Base-by-base conservation (phyloP, 129 eudicot species). In the Tagetes erecta region DNA sequence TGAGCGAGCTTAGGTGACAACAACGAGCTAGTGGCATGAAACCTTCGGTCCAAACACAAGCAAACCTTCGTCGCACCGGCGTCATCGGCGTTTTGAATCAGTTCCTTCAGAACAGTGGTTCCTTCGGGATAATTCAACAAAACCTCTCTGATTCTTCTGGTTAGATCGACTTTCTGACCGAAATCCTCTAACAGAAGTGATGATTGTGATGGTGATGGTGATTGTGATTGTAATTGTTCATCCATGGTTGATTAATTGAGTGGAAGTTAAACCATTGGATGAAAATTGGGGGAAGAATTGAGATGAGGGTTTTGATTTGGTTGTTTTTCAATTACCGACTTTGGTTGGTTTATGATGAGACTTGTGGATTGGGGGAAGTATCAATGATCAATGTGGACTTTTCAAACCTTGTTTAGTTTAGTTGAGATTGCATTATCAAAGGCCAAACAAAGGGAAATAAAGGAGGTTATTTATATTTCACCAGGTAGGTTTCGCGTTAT, bases 71-170 rank as follows among this genome's bases (percentile, higher is more conserved):
- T 94, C 39, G 99, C 99, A n/a, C 97, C 99, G 70, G 99, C 99
- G 35, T 94, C 99, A n/a, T 94, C 99, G 42, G 99, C 99, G 81
- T 94, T 94, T 83, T 94, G 99, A 40, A 94, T 86, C 1, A 94
- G 89, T 66, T 94, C 99, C 76, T 91, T 94, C n/a, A 94, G 71
- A 1, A 94, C 97, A 27, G 99, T 94, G 2, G 97, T 94, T 3
- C 99, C 99, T 73, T 94, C 99, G 4, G 99, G 99, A 41, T 94
- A 94, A 80, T 94, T 94, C 67, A 82, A 72, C 56, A 94, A 71
- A 39, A 94, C 97, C 77, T 94, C 99, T 20, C 99, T 74, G 83
- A 94, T 94, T 74, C 99, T 62, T 40, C 99, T 89, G 58, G 99
- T 94, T 33, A 94, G 87, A 78, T 94, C 99, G 6, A 94, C 99